Evolutionary conservation across 768 basidiomycete genomes (phyloP), one percentile per base, ranked within the genome.

Genomic region (Trametes cingulata): DNA sequence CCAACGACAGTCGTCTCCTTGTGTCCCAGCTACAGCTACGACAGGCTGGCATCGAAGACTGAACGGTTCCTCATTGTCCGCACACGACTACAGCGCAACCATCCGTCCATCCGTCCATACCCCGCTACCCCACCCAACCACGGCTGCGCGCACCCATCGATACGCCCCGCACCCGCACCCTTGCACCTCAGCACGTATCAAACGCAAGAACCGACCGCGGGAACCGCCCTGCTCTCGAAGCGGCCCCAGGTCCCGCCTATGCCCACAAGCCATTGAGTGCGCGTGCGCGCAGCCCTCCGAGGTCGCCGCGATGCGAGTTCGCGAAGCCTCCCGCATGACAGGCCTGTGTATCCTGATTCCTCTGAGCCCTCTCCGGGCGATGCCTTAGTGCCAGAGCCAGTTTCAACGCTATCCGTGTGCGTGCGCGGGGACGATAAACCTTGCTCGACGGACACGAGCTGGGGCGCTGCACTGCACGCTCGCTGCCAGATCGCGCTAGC

Each of bases 401-500:
- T 25, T 6, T 12, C 22, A n/a, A 13, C 24, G 17, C 49, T 10
- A 27, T 12, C 17, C 13, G 9, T 4, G 33, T 2, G 29, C 29
- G 25, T 19, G 47, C 17, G 15, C 29, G 17, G 25, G n/a, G n/a
- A n/a, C 42, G 29, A 29, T 14, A 22, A 50, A 50, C 49, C 35
- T 50, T 50, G 49, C 35, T 19, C 49, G 37, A 40, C 36, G 37
- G 50, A 12, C 37, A 22, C 20, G 22, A 12, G 20, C 13, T 10
- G 49, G n/a, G 13, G 39, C 4, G 43, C 42, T 10, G 15, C 13
- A 19, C 12, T 47, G 35, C 22, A 47, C 33, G 54, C 45, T 56
- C 45, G 39, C 45, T 46, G 19, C 54, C 54, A 56, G 46, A 56
- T 47, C 54, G 45, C 54, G 36, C 54, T 56, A 56, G 54, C 17